Evolutionary conservation across 345 rosid genomes (phyloP), one percentile per base, ranked within the genome.

Genomic region (Lepidium aucheri): DNA sequence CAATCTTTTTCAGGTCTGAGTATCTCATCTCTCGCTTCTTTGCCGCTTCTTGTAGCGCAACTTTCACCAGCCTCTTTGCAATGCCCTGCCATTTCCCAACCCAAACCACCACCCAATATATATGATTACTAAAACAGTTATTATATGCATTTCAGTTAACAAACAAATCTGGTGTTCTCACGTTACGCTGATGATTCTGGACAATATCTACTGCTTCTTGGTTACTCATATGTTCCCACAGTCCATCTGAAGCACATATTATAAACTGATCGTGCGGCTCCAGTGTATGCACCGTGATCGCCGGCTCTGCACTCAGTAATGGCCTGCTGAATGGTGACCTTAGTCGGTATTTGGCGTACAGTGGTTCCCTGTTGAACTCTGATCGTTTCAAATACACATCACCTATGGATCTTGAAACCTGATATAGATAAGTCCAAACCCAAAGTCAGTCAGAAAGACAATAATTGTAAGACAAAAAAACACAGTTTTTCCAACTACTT

Each of bases 21-120:
- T 90, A 87, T 46, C 98, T 82, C 97, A 93, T 88, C 74, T 90
- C 97, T 71, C 98, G 72, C 82, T 93, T 93, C 81, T 84, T 90
- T 0, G 98, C 97, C 1, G 95, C 98, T 78, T 82, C 94, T 70
- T 84, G 90, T 4, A 90, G 77, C 28, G 97, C 98, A 11, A 78
- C 79, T 81, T 93, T 88, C 71, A 89, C 91, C 57, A 93, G 80
- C 81, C 91, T 69, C 74, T 77, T 86, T 28, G 96, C 94, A 47
- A 79, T 77, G 41, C 98, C 97, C 98, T 93, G 91, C 72, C 77
- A 17, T 22, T 8, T 4, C 22, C 54, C 9, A 45, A 35, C n/a
- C 49, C 20, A 6, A 7, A 43, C 41, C 36, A 55, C 24, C 22
- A 28, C 32, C 32, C 32, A 28, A 28, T 6, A 28, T 28, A 28